Conservation (phyloP, 2,329 filamentous ascomycete species). For the Periconia digitata region DNA sequence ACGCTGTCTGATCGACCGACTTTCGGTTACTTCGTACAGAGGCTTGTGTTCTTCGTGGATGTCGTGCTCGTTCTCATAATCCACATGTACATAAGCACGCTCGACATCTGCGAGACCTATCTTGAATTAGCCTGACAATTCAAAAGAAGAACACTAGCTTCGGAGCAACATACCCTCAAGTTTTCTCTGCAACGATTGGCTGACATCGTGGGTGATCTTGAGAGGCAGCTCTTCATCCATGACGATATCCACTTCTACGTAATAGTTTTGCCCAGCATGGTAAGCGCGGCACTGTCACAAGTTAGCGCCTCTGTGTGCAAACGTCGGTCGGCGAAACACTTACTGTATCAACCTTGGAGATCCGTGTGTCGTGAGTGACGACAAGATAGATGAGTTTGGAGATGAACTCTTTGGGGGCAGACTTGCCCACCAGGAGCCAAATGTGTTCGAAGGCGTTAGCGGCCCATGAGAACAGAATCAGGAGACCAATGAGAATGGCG, state of each 20-base stretch:
- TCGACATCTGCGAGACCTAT: conserved; percentile 41
- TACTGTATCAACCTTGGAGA: conserved; percentile 60
- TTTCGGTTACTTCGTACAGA: conserved; percentile 37
- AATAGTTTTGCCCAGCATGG: conserved; percentile 63
- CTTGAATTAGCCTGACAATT: conserved; percentile 9
- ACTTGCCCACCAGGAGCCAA: conserved; percentile 62
- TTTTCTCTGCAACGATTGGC: conserved; percentile 62
- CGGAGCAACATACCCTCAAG: conserved; percentile 51
- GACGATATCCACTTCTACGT: conserved; percentile 64
- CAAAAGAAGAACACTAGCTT: neutral
- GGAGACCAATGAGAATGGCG: conserved; percentile 61
- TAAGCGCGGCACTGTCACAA: conserved; percentile 55
- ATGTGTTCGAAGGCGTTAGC: conserved; percentile 64
- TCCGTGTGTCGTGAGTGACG: conserved; percentile 56
- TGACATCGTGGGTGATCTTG: conserved; percentile 61
- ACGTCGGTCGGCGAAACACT: conserved; percentile 15
- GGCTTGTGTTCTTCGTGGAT: conserved; percentile 45
- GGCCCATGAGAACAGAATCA: conserved; percentile 64
- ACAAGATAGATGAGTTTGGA: conserved; percentile 59
- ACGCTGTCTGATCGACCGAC: conserved; percentile 36
- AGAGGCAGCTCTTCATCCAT: conserved; percentile 59
- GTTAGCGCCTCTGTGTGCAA: conserved; percentile 13
- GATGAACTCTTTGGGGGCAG: conserved; percentile 60
- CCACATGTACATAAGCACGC: conserved; percentile 55
- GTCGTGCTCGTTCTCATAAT: conserved; percentile 48